phyloP scores from a whole-genome alignment of 352 stramenopile genomes.

The Achlya hypogyna region DNA sequence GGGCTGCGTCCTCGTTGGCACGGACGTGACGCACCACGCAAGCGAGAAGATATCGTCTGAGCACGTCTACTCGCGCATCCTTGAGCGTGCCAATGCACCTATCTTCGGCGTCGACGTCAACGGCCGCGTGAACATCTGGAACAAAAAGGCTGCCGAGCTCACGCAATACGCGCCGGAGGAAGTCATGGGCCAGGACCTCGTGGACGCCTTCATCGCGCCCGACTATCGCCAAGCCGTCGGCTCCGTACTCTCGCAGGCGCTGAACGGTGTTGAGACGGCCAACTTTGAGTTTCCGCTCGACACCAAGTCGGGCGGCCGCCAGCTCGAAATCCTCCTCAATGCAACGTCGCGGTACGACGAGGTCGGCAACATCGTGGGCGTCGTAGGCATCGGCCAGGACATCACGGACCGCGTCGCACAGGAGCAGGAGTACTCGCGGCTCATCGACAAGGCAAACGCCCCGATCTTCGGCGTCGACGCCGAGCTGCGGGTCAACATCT shows the following conservation, averaged over 20 bases:
- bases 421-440: slow-evolving; percentile 72
- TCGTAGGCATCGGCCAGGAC: slow-evolving; percentile 80
- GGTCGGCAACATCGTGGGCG: slow-evolving; percentile 57
- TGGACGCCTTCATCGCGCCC: slow-evolving; percentile 51
- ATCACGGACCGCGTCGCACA: slow-evolving; percentile 85
- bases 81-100: slow-evolving; percentile 74
- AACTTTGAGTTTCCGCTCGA: slow-evolving; percentile 83
- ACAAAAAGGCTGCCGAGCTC: slow-evolving; percentile 83
- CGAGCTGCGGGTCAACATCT: slow-evolving; percentile 78
- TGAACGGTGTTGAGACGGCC: slow-evolving; percentile 59
- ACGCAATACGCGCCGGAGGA: slow-evolving; percentile 85
- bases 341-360: slow-evolving; percentile 69
- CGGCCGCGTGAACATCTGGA: slow-evolving; percentile 86
- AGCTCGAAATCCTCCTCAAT: slow-evolving; percentile 74
- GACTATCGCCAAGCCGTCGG: slow-evolving; percentile 54
- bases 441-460: slow-evolving; percentile 87
- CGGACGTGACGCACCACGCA: slow-evolving; percentile 68
- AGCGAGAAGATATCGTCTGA: slow-evolving; percentile 46
- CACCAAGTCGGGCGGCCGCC: slow-evolving; percentile 47
- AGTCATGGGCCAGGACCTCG: slow-evolving; percentile 67
- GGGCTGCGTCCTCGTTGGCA: slow-evolving; percentile 69
- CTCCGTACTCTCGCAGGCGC: slow-evolving; percentile 49
- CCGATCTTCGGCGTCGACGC: slow-evolving; percentile 85
- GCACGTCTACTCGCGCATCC: slow-evolving; percentile 69
- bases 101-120: slow-evolving; percentile 79